Conservation (phyloP, 2,329 filamentous ascomycete species). For the Colletotrichum euphorbiae region DNA sequence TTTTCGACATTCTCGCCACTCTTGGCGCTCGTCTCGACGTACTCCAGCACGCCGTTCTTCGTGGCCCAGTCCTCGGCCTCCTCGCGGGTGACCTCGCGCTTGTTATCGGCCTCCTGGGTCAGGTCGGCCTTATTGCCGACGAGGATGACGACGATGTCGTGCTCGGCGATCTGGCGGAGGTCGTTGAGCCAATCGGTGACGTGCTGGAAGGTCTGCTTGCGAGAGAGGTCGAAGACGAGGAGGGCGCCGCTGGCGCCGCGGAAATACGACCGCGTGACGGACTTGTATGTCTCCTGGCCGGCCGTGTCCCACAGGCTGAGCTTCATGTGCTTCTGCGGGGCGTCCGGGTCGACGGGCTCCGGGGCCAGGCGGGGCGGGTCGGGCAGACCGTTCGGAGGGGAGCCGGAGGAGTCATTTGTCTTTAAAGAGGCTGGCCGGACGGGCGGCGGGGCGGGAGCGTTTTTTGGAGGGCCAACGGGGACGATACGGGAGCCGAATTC, state of each 20-base stretch:
- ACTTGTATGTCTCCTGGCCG: slow-evolving; percentile 97
- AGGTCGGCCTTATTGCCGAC: slow-evolving; percentile 97
- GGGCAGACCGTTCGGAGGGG: slow-evolving; percentile 58
- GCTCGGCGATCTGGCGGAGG: slow-evolving; percentile 92
- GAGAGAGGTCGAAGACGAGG: slow-evolving; percentile 94
- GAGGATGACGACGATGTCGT: slow-evolving; percentile 92
- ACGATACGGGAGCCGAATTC: slow-evolving; percentile 96
- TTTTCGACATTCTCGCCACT: slow-evolving; percentile 93
- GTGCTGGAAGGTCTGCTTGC: slow-evolving; percentile 85
- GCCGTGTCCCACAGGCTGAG: slow-evolving; percentile 95
- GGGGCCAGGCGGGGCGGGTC: slow-evolving; percentile 58
- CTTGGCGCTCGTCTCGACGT: slow-evolving; percentile 97
- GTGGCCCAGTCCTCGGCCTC: slow-evolving; percentile 93
- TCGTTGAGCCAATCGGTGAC: slow-evolving; percentile 95
- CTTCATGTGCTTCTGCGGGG: slow-evolving; percentile 84
- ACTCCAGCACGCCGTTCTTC: slow-evolving; percentile 87
- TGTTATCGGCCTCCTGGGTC: slow-evolving; percentile 65
- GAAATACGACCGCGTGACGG: slow-evolving; percentile 93
- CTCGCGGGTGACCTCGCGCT: slow-evolving; percentile 81
- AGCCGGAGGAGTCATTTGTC: slow-evolving; percentile 20
- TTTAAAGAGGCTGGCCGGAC: slow-evolving; percentile 32
- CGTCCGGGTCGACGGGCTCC: slow-evolving; percentile 47
- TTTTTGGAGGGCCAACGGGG: slow-evolving; percentile 85
- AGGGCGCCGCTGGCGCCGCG: slow-evolving; percentile 79
- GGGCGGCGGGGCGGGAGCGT: slow-evolving; percentile 51